phyloP scores from a whole-genome alignment of 306 rosid genomes.

The Lathyrus tuberosus region DNA sequence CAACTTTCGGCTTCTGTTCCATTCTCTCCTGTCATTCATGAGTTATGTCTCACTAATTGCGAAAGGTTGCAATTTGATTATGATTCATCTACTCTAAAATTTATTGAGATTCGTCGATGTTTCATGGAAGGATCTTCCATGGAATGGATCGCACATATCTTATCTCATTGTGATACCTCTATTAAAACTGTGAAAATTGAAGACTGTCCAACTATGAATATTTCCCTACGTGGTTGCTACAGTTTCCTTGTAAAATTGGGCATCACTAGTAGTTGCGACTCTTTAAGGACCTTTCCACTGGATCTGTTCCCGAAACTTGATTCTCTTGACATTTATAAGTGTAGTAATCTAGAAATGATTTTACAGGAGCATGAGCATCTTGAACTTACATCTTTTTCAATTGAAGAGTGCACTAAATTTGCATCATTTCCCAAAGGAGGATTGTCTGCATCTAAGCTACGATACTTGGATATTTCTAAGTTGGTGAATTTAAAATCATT shows the following conservation, averaged over 20 bases:
- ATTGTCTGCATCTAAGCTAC: background rate
- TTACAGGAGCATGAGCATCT: background rate
- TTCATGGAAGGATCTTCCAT: background rate
- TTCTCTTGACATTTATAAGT: accelerated
- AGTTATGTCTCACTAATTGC: background rate
- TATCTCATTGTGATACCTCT: background rate
- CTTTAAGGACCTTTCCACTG: constrained; percentile 14
- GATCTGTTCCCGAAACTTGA: constrained; percentile 24
- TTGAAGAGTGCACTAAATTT: constrained; percentile 1
- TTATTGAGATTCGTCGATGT: background rate
- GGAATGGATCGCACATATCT: background rate
- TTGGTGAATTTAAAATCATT: constrained; percentile 24
- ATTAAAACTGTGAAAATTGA: background rate
- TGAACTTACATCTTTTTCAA: background rate
- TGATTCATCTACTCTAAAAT: background rate
- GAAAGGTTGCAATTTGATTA: background rate
- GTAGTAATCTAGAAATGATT: constrained; percentile 12
- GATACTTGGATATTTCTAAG: accelerated
- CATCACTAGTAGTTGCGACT: background rate
- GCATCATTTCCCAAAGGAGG: constrained; percentile 22
- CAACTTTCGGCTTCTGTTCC: background rate
- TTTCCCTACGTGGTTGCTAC: background rate
- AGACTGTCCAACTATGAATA: background rate
- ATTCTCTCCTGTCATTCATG: background rate
- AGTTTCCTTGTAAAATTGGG: background rate